A percentile compares a stretch with the other conserved stretches of the same genome.
Evolutionary conservation across 1,139 yeast species (phyloP).

Genomic region (Geotrichum macrosporum): DNA sequence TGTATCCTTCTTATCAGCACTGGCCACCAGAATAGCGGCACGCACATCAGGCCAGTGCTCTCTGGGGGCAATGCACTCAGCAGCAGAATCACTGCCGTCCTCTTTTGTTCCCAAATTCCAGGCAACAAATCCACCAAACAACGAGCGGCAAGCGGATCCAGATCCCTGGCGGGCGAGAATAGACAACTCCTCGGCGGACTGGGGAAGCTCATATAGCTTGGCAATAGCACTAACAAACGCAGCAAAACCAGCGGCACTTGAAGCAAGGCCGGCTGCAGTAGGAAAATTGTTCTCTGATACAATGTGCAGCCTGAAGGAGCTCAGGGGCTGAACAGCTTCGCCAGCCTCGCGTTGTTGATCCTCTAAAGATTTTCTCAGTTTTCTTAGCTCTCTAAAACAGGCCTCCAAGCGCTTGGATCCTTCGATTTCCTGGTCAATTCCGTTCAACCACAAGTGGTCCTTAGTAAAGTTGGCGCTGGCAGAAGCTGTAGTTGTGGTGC

Average conservation of each 20-base stretch:
- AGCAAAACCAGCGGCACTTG: constrained; percentile 97
- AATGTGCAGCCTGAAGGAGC: constrained; percentile 66
- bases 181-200: constrained; percentile 76
- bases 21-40: constrained; percentile 87
- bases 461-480: constrained; percentile 52
- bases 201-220: constrained; percentile 72
- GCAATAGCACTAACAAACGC: constrained; percentile 89
- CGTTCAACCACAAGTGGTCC: constrained; percentile 82
- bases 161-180: constrained; percentile 96
- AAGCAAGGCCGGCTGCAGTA: constrained; percentile 97
- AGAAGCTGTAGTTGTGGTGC: constrained; percentile 87
- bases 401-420: constrained; percentile 68
- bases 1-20: constrained; percentile 90
- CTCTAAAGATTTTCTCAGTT: constrained; percentile 38
- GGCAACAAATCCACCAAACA: constrained; percentile 96
- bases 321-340: constrained; percentile 51
- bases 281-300: constrained; percentile 97
- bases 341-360: constrained; percentile 24
- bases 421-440: constrained; percentile 57
- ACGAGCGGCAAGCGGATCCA: constrained; percentile 95
- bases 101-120: constrained; percentile 88
- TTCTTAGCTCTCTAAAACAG: constrained; percentile 71
- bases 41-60: constrained; percentile 90
- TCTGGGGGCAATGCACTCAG: constrained; percentile 81
- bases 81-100: constrained; percentile 86